Evolutionary conservation across 805 yeast species (phyloP).

Genomic region (Lachancea dasiensis): DNA sequence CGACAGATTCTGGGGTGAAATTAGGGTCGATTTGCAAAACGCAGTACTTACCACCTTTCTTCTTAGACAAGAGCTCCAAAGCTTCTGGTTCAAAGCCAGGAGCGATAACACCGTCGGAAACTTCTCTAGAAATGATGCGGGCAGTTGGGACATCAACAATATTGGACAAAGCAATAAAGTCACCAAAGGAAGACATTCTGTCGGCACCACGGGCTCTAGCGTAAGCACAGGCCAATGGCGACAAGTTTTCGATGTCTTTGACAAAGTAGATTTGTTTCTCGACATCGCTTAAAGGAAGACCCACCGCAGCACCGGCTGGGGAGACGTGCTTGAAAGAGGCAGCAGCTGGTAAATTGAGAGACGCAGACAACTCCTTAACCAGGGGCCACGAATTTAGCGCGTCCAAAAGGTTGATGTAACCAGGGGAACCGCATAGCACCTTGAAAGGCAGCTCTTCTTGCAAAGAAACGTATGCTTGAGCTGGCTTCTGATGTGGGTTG

Average conservation of each 20-base stretch:
- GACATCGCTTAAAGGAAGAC: slow-evolving; percentile 81
- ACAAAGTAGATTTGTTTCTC: slow-evolving; percentile 97
- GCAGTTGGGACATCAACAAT: slow-evolving; percentile 96
- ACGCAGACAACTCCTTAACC: slow-evolving; percentile 92
- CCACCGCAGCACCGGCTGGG: slow-evolving; percentile 98
- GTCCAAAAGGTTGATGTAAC: slow-evolving; percentile 93
- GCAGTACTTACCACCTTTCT: slow-evolving; percentile 97
- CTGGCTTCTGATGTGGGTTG: slow-evolving; percentile 98
- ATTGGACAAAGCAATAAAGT: slow-evolving; percentile 94
- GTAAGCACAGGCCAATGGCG: slow-evolving; percentile 95
- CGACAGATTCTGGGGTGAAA: slow-evolving; percentile 72
- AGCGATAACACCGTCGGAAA: slow-evolving; percentile 97
- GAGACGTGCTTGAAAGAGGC: slow-evolving; percentile 98
- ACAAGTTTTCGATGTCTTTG: slow-evolving; percentile 85
- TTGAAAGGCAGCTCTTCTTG: slow-evolving; percentile 89
- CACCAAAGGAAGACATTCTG: slow-evolving; percentile 99
- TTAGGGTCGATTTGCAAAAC: slow-evolving; percentile 94
- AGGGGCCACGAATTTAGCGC: slow-evolving; percentile 98
- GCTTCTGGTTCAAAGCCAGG: slow-evolving; percentile 96
- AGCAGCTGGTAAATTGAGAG: slow-evolving; percentile 95
- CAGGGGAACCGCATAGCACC: slow-evolving; percentile 92
- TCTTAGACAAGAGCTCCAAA: slow-evolving; percentile 75
- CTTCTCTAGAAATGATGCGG: slow-evolving; percentile 93
- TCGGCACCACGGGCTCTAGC: slow-evolving; percentile 99
- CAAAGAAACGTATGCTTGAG: slow-evolving; percentile 85